Evolutionary conservation across 1,139 yeast species (phyloP).

Genomic region (Yamadazyma triangularis): DNA sequence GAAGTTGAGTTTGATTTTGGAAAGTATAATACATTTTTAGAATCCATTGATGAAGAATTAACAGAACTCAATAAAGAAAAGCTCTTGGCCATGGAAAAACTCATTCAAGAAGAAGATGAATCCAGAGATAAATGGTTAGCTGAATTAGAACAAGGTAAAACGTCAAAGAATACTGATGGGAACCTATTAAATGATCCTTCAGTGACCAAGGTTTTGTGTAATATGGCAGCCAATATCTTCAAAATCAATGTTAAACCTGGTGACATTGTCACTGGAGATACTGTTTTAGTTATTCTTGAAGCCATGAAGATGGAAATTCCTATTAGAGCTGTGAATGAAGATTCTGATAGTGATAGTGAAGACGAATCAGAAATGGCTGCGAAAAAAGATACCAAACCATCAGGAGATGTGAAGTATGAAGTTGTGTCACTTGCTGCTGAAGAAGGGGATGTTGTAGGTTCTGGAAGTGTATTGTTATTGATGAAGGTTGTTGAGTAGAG

Average conservation of each 20-base stretch:
- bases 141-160: conserved; percentile 20
- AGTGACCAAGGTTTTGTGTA: conserved; percentile 14
- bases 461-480: conserved; percentile 19
- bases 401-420: conserved; percentile 10
- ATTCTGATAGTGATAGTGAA: conserved; percentile 9
- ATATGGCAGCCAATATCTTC: conserved; percentile 16
- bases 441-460: conserved; percentile 28
- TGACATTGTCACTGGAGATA: conserved; percentile 23
- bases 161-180: conserved; percentile 14
- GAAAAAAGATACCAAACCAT: background rate
- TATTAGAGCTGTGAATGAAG: conserved; percentile 16
- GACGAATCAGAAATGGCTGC: conserved; percentile 5
- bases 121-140: conserved; percentile 20
- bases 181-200: conserved; percentile 20
- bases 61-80: conserved; percentile 14
- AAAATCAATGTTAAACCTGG: conserved; percentile 19
- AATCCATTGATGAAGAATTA: conserved; percentile 18
- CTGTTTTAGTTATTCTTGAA: conserved; percentile 31
- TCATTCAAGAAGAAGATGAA: conserved; percentile 17
- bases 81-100: conserved; percentile 14
- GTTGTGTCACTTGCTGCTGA: conserved; percentile 21
- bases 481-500: conserved; percentile 6
- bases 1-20: conserved; percentile 24
- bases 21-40: conserved; percentile 20
- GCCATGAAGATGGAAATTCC: conserved; percentile 47